Conservation (phyloP, 805 yeast species). For the Ogataea pilisensis region DNA sequence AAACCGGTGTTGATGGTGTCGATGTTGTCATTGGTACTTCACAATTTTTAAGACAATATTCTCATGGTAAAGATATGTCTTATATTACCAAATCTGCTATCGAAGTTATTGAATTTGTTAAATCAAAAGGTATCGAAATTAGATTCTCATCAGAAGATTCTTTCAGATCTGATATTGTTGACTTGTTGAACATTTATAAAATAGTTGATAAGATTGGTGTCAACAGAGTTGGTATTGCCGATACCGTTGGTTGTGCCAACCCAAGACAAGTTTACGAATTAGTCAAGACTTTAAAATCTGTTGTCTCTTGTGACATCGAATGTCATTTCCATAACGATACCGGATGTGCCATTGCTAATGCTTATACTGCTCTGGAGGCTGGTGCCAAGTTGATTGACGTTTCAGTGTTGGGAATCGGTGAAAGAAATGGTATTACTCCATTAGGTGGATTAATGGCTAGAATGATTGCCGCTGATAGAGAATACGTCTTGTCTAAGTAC, state of each 20-base stretch:
- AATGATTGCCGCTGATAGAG: conserved; percentile 98
- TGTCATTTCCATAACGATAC: conserved; percentile 99
- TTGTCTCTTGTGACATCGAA: conserved; percentile 95
- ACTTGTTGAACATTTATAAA: conserved; percentile 88
- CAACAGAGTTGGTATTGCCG: conserved; percentile 98
- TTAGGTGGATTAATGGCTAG: conserved; percentile 98
- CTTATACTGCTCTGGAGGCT: conserved; percentile 96
- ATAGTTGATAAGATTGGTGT: conserved; percentile 97
- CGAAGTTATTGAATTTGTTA: conserved; percentile 96
- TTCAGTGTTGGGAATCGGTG: conserved; percentile 96
- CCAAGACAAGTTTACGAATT: conserved; percentile 98
- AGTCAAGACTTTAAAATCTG: conserved; percentile 87
- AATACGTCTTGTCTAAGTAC: conserved; percentile 89
- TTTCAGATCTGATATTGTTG: conserved; percentile 94
- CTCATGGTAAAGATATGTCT: conserved; percentile 98
- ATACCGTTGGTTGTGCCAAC: conserved; percentile 98
- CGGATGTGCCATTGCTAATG: conserved; percentile 98
- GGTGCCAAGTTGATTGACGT: conserved; percentile 96
- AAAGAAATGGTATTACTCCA: conserved; percentile 97
- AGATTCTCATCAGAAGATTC: conserved; percentile 97
- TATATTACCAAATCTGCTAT: conserved; percentile 94
- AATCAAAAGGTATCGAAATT: conserved; percentile 93
- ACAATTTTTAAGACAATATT: conserved; percentile 86
- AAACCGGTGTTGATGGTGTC: conserved; percentile 98
- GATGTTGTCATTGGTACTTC: conserved; percentile 98